Evolutionary conservation across 495 filamentous ascomycete genomes (phyloP).

Genomic region (Neurospora sp.): DNA sequence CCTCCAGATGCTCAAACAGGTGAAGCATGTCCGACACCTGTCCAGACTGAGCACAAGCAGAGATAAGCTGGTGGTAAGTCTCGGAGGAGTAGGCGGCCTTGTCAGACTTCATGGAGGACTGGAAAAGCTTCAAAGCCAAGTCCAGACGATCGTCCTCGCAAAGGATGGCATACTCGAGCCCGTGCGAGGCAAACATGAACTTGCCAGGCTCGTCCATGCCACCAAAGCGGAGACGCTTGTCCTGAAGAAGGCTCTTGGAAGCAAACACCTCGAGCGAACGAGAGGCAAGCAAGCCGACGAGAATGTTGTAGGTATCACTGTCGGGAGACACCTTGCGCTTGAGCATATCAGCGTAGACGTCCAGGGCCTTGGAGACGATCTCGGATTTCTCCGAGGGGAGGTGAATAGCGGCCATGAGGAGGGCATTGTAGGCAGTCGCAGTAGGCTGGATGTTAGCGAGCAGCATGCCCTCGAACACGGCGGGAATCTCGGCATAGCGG

Average conservation of each 20-base stretch:
- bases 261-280: conserved; percentile 63
- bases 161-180: conserved; percentile 71
- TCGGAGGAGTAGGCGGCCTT: conserved; percentile 48
- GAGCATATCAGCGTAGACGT: conserved; percentile 95
- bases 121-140: conserved; percentile 76
- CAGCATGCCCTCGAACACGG: conserved; percentile 79
- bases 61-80: conserved; percentile 71
- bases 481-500: conserved; percentile 76
- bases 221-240: conserved; percentile 68
- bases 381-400: conserved; percentile 62
- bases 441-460: conserved; percentile 66
- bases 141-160: conserved; percentile 76
- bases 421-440: conserved; percentile 77
- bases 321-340: conserved; percentile 72
- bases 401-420: conserved; percentile 72
- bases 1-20: conserved; percentile 83
- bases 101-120: conserved; percentile 55
- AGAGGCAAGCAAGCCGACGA: conserved; percentile 70
- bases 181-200: conserved; percentile 83
- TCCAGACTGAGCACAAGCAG: conserved; percentile 71
- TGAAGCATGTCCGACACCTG: conserved; percentile 78
- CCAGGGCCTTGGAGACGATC: conserved; percentile 78
- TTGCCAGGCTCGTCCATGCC: conserved; percentile 77
- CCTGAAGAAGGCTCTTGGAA: conserved; percentile 60
- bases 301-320: conserved; percentile 71